Evolutionary conservation across 257 asterid species (phyloP).

Genomic region (Solanum commersonii): DNA sequence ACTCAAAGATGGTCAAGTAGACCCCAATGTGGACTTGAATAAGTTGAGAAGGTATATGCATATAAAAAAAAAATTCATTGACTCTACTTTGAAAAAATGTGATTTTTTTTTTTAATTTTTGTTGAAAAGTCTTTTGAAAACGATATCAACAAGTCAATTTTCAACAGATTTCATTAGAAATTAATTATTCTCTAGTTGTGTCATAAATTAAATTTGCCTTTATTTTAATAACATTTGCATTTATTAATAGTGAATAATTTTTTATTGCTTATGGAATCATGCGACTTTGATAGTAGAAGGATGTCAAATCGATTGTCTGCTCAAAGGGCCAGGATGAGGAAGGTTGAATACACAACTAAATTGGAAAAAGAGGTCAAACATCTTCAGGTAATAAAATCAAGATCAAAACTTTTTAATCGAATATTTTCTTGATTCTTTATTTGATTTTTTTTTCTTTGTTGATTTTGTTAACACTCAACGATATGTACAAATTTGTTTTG

Average conservation of each 20-base stretch:
- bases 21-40: slow-evolving; percentile 1
- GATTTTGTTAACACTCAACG: neutral
- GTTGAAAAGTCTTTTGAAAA: neutral
- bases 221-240: neutral
- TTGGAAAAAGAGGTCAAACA: slow-evolving; percentile 22
- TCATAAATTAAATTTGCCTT: neutral
- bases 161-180: neutral
- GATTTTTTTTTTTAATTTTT: neutral
- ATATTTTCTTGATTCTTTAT: neutral
- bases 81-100: neutral
- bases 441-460: neutral
- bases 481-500: neutral
- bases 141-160: neutral
- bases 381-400: slow-evolving; percentile 15
- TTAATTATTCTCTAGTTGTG: neutral
- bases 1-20: slow-evolving; percentile 1
- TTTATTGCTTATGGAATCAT: neutral
- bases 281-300: slow-evolving; percentile 15
- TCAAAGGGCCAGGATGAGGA: slow-evolving; percentile 28
- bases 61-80: neutral
- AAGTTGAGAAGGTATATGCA: slow-evolving; percentile 36
- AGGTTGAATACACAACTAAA: slow-evolving; percentile 9
- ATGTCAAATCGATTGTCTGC: slow-evolving; percentile 50
- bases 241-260: neutral
- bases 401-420: neutral